Base-by-base conservation (phyloP, 75 land plant genomes). In the Gnetum montanum region DNA sequence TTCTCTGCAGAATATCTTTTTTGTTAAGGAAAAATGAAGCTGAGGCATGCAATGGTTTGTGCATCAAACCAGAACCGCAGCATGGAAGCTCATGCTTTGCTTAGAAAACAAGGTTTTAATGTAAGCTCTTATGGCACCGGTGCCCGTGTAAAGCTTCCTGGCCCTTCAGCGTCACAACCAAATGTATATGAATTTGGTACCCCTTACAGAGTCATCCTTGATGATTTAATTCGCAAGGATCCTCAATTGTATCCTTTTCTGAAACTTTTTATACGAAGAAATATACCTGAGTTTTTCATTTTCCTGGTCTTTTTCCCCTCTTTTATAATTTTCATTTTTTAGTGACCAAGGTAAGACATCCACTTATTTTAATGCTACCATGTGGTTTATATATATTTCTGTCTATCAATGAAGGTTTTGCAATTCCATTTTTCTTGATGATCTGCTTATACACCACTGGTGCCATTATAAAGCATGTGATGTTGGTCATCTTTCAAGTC, bases 31-130 rank as follows among this genome's bases (percentile, higher is more conserved):
- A 59, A 51, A 26, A 84, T 80, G 94, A 92, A 69, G 71, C 81
- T 76, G 31, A 68, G 98, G 26, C 70, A 85, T 64, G 98, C 98
- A 20, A 93, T 93, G 98, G 98, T 93, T 31, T 93, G 98, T 57
- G 88, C 98, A 34, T 90, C 96, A 59, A 93, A 93, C 64, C 96
- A 93, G 84, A 93, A 93, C 69, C 70, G 98, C 57, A 93, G 98
- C 73, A 93, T 93, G 98, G 98, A 93, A 61, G 86, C 98, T 1
- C 98, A 93, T 61, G 64, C 68, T 16, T 60, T 89, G 38, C 71
- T 93, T 30, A 70, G 77, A 61, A 73, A 71, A 28, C 64, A 87
- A 23, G 90, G 90, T 41, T 74, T 93, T 61, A 87, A 93, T 61
- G 98, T 93, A 16, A 70, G 84, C 31, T 93, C 98, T 8, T 93